Evolutionary conservation across 345 rosid species (phyloP).

Genomic region (Gossypium australe): DNA sequence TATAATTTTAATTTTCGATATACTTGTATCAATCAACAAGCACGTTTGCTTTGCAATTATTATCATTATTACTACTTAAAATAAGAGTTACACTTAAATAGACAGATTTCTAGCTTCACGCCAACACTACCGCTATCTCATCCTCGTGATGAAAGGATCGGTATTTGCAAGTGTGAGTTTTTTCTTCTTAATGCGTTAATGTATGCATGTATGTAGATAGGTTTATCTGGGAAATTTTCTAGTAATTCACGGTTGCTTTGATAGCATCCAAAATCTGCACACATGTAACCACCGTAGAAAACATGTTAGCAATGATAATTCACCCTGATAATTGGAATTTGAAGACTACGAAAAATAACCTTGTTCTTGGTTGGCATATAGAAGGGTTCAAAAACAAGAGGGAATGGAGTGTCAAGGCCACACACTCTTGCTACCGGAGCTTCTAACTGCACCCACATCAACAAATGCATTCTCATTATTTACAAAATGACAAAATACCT

Average conservation of each 20-base stretch:
- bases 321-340: background rate
- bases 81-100: background rate
- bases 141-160: background rate
- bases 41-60: background rate
- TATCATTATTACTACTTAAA: background rate
- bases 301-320: conserved; percentile 2
- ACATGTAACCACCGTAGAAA: background rate
- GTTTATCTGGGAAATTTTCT: conserved; percentile 11
- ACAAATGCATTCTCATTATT: background rate
- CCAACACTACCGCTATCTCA: background rate
- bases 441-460: conserved; percentile 54
- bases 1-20: too few relatives aligned
- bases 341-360: conserved; percentile 19
- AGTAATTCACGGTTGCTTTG: conserved; percentile 67
- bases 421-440: conserved; percentile 85
- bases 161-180: background rate
- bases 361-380: conserved; percentile 87
- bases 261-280: conserved; percentile 79
- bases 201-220: background rate
- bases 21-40: too few relatives aligned
- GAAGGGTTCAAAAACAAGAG: conserved; percentile 88
- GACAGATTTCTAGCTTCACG: background rate
- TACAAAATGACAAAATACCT: background rate
- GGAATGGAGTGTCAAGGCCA: conserved; percentile 87
- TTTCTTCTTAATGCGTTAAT: background rate